Percentiles rank a stretch among this genome's conserved stretches.
Evolutionary conservation across 1,284 basidiomycete species (phyloP).

Genomic region (Fistulinella staudtii): DNA sequence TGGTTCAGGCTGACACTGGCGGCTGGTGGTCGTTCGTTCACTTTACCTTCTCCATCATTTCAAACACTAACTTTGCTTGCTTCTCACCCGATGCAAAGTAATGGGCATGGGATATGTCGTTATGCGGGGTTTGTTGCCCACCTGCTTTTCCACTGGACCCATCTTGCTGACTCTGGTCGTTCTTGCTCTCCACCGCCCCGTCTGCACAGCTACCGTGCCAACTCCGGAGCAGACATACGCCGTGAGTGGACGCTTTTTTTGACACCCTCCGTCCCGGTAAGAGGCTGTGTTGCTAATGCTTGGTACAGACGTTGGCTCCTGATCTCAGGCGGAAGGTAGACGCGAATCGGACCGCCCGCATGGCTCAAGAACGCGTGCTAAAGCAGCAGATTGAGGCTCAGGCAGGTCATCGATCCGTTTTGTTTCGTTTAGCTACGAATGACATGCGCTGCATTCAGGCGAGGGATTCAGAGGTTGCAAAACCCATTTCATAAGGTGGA

Average conservation of each 20-base stretch:
- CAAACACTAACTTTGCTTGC: conserved; percentile 10
- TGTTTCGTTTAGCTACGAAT: conserved; percentile 3
- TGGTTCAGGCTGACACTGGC: conserved; percentile 48
- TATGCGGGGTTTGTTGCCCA: conserved; percentile 55
- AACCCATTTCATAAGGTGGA: conserved; percentile 46
- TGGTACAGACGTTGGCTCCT: conserved; percentile 57
- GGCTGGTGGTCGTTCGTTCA: conserved; percentile 46
- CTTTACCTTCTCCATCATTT: background rate
- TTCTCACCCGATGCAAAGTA: conserved; percentile 37
- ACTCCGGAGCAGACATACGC: conserved; percentile 40
- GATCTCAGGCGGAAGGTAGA: conserved; percentile 67
- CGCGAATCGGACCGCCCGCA: conserved; percentile 51
- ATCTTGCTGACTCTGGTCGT: background rate
- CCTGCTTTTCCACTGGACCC: background rate
- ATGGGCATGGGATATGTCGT: conserved; percentile 57
- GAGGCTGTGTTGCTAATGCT: conserved; percentile 2
- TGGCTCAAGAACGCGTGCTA: conserved; percentile 52
- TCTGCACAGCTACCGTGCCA: conserved; percentile 51
- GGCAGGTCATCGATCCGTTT: conserved; percentile 36
- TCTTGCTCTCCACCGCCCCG: conserved; percentile 6
- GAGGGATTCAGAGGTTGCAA: conserved; percentile 44
- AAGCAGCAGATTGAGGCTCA: conserved; percentile 52
- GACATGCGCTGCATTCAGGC: conserved; percentile 11
- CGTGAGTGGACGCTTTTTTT: conserved; percentile 23
- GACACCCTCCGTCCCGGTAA: background rate